A percentile compares a stretch with the other conserved stretches of the same genome.
phyloP scores from a whole-genome alignment of 805 yeast species.

The Zygotorulaspora florentina region DNA sequence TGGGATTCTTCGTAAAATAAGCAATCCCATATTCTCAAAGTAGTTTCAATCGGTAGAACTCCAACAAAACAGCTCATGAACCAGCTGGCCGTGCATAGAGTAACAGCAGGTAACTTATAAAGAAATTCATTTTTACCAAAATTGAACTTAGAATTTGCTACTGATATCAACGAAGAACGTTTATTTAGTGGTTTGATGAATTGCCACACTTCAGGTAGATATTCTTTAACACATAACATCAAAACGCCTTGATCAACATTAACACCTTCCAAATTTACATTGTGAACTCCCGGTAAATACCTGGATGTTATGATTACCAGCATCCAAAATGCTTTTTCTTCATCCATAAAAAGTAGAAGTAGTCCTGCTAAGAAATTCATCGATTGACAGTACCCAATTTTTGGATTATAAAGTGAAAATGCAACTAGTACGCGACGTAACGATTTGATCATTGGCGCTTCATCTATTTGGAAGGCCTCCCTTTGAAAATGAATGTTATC shows the following conservation, averaged over 20 bases:
- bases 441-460: slow-evolving; percentile 62
- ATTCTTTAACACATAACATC: slow-evolving; percentile 79
- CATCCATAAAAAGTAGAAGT: slow-evolving; percentile 77
- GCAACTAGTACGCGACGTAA: slow-evolving; percentile 78
- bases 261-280: slow-evolving; percentile 86
- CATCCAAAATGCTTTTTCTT: slow-evolving; percentile 94
- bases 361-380: slow-evolving; percentile 89
- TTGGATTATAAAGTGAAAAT: slow-evolving; percentile 80
- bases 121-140: slow-evolving; percentile 46
- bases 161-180: neutral
- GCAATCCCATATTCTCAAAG: slow-evolving; percentile 91
- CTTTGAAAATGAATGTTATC: slow-evolving; percentile 79
- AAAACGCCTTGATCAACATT: slow-evolving; percentile 92
- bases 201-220: slow-evolving; percentile 77
- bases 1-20: slow-evolving; percentile 89
- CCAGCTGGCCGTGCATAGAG: slow-evolving; percentile 95
- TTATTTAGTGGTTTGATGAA: slow-evolving; percentile 35
- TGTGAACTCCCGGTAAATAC: slow-evolving; percentile 88
- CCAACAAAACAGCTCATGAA: slow-evolving; percentile 97
- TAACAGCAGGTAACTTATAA: slow-evolving; percentile 78
- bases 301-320: slow-evolving; percentile 81
- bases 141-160: slow-evolving; percentile 1
- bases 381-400: slow-evolving; percentile 94
- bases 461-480: slow-evolving; percentile 36
- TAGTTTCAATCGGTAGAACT: slow-evolving; percentile 80